Base-by-base conservation (phyloP, 257 asterid genomes). In the Asclepias syriaca region DNA sequence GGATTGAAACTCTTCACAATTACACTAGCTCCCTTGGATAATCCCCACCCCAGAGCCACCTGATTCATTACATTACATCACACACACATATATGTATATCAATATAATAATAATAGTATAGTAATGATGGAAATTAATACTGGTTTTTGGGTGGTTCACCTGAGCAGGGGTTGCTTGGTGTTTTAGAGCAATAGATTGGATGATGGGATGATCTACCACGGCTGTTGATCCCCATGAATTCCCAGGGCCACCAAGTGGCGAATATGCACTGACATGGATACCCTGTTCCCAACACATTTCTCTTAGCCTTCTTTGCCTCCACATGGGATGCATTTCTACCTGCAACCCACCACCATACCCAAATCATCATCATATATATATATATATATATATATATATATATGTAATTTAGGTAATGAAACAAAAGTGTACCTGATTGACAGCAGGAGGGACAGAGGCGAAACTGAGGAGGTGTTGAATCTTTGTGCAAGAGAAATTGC, bases 281-380 rank as follows among this genome's bases (percentile, higher is more conserved):
- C 83, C 70, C 63, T 85, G 57, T 6, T 85, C 88, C 68, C 78
- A 43, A 74, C 96, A 90, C 37, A 73, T 72, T 13, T 81, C 82
- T 72, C 92, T 79, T 3, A 93, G 71, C 83, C 83, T 89, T 45
- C 74, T 76, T 51, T 93, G 98, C 85, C 88, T 87, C 98, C 98
- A 93, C 89, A 89, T 87, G 4, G 95, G 96, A 75, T 90, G 96
- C 98, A 93, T 90, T 80, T 93, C 97, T 65, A 90, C 98, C 97
- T 91, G 39, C 39, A 34, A 77, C 2, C 48, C 48, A 43, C 48
- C 48, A n/a, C n/a, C 32, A 45, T 7, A 5, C 19, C n/a, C 9
- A 27, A 14, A 13, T 37, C 34, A 6, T 22, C 22, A 24, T 13
- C 18, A 34, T 34, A 34, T 34, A 34, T 34, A 34, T 34, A 21